These are phyloP conservation scores for Plectosphaerella cucumerina DNA, from an alignment of 2,329 filamentous ascomycete genomes.

Conservation along the genomic window DNA sequence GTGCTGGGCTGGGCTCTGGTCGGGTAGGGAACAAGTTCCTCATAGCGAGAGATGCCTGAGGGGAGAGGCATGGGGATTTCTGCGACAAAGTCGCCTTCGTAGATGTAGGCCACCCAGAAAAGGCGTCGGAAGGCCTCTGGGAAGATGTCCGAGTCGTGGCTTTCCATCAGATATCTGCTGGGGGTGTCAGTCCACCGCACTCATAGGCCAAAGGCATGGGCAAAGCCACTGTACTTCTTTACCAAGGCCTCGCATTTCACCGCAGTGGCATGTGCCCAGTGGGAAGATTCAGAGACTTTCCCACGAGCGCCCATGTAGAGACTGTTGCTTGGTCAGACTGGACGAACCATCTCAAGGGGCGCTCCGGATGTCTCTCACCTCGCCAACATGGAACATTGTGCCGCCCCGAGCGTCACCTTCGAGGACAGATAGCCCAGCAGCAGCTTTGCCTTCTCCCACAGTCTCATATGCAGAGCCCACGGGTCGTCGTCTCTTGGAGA, in stretches of 20 bases:
- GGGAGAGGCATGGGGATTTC: constrained; percentile 21
- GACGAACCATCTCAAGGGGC: neutral
- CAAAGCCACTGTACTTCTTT: constrained; percentile 1
- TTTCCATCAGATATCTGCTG: neutral
- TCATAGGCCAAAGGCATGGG: neutral
- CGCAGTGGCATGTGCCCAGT: constrained; percentile 19
- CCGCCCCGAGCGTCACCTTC: constrained; percentile 15
- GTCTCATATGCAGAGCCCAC: neutral
- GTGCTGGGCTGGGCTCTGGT: neutral
- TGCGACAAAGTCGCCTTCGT: constrained; percentile 23
- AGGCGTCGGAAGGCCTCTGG: constrained; percentile 18
- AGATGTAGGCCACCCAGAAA: constrained; percentile 24
- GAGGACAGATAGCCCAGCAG: constrained; percentile 15
- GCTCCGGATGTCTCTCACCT: constrained; percentile 13
- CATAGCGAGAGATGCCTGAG: constrained; percentile 22
- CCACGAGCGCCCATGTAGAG: constrained; percentile 19
- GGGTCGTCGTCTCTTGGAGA: constrained; percentile 1
- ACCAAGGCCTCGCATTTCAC: constrained; percentile 22
- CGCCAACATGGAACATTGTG: constrained; percentile 22
- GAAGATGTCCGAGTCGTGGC: neutral
- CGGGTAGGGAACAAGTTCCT: constrained; percentile 21
- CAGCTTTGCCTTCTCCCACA: constrained; percentile 19
- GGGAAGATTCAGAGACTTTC: constrained; percentile 17
- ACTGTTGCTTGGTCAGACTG: constrained; percentile 6
- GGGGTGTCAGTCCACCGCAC: neutral